These are phyloP conservation scores for Cymbopogon citratus DNA, from an alignment of 176 grass and related monocot genomes.

Conservation along the genomic window DNA sequence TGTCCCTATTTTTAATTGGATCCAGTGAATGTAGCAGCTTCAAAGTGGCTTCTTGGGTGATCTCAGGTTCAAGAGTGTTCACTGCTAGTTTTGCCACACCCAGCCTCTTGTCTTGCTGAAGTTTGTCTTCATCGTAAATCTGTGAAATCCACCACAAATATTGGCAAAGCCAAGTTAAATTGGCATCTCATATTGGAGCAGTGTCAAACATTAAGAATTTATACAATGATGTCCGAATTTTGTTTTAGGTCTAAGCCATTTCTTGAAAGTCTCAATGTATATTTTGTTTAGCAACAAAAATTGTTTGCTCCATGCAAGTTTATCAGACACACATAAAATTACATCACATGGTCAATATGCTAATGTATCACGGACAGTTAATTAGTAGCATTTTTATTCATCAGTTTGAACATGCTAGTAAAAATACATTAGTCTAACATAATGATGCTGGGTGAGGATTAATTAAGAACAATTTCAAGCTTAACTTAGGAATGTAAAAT, in stretches of 20 bases:
- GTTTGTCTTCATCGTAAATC: slow-evolving; percentile 85
- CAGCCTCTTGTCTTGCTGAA: slow-evolving; percentile 71
- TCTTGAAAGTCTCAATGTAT: background rate
- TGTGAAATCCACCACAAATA: slow-evolving; percentile 30
- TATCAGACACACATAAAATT: background rate
- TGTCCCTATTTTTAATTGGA: slow-evolving; percentile 73
- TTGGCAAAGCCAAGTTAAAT: no score
- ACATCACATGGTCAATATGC: background rate
- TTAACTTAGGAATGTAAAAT: background rate
- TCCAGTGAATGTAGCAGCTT: slow-evolving; percentile 71
- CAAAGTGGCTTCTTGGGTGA: slow-evolving; percentile 51
- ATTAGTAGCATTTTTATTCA: background rate
- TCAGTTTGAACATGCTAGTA: background rate
- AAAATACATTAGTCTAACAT: background rate
- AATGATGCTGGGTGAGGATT: background rate
- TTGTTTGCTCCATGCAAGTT: background rate
- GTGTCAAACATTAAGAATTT: background rate
- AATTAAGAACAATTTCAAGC: background rate
- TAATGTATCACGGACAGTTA: background rate
- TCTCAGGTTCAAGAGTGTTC: slow-evolving; percentile 51
- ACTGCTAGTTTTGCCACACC: slow-evolving; percentile 66
- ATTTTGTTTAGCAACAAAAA: background rate
- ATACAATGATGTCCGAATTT: background rate
- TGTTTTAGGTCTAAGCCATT: background rate
- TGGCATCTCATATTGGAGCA: background rate